Evolutionary conservation across 495 filamentous ascomycete species (phyloP), one percentile per base, ranked within the genome.

Genomic region (Xylaria longipes): DNA sequence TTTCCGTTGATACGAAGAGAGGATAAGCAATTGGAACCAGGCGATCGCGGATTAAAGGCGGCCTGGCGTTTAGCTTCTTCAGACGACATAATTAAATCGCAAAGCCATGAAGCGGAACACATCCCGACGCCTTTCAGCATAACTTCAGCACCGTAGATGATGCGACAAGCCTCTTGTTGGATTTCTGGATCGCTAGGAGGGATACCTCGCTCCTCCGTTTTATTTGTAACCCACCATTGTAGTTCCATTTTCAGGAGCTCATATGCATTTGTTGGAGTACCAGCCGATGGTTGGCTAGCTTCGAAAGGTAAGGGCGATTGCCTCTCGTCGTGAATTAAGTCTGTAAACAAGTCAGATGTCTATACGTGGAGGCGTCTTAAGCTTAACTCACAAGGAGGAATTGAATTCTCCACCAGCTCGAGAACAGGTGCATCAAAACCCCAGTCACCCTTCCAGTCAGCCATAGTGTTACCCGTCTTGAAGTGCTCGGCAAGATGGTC

Each of bases 391-490:
- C 83, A 91, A 20, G 90, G 89, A 0, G 91, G 91, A 71, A 92
- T 91, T 43, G 88, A 89, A 77, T 90, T 89, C 74, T 90, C 86
- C 71, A 93, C 82, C 77, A 87, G 82, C 69, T 85, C 84, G 74
- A 89, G 82, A 22, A 90, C 84, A 35, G 84, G 81, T 15, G 77
- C 74, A 68, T 92, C 89, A 54, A 93, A 88, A 78, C 91, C 91
- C 90, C 91, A 92, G 77, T 90, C 89, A 74, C 91, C 91, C 77
- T 84, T 86, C 91, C 91, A 93, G 74, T 91, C 87, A 39, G 82
- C 84, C 91, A 93, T 93, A 71, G 84, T 86, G 46, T 83, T 84
- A 60, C 91, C 90, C 7, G 87, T 83, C 76, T 89, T 90, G 79
- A 93, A 93, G 82, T 93, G 91, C 27, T 84, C 86, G 20, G 89